Conservation (phyloP, 768 basidiomycete genomes). For the Pluteus cervinus region DNA sequence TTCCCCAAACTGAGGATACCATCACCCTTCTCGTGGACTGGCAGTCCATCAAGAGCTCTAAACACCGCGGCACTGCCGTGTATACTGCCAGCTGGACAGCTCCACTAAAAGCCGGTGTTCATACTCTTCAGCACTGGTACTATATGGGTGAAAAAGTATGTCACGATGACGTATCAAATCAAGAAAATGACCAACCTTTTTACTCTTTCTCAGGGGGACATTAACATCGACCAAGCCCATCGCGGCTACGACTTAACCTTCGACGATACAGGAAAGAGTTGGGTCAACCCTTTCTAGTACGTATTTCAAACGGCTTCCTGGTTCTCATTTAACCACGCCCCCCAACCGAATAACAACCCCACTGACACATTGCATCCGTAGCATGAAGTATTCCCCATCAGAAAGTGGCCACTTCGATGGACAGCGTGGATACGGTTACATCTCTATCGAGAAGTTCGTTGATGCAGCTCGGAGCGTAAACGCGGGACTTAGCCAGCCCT, state of each 20-base stretch:
- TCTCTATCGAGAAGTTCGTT: constrained; percentile 90
- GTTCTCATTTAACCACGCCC: constrained; percentile 7
- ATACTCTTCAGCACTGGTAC: constrained; percentile 90
- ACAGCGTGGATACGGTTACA: constrained; percentile 87
- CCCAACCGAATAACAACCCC: constrained; percentile 6
- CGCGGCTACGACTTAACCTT: constrained; percentile 88
- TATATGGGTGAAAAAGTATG: constrained; percentile 87
- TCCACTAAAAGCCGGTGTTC: constrained; percentile 83
- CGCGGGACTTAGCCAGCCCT: constrained; percentile 56
- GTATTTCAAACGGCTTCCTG: constrained; percentile 21
- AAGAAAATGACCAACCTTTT: not conserved
- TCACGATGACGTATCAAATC: constrained; percentile 2
- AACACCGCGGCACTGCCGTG: constrained; percentile 79
- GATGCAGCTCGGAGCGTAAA: constrained; percentile 80
- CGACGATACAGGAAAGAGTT: constrained; percentile 79
- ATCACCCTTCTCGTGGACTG: constrained; percentile 94
- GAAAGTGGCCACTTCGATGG: constrained; percentile 93
- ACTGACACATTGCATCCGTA: constrained; percentile 20
- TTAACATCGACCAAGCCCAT: constrained; percentile 89
- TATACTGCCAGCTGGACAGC: constrained; percentile 97
- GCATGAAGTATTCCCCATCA: constrained; percentile 93
- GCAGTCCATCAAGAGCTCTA: constrained; percentile 72
- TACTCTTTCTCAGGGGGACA: constrained; percentile 62
- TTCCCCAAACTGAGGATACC: constrained; percentile 85
- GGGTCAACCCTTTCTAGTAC: constrained; percentile 90